These are phyloP conservation scores for Karstenula rhodostoma DNA, from an alignment of 2,329 filamentous ascomycete genomes.

Conservation along the genomic window DNA sequence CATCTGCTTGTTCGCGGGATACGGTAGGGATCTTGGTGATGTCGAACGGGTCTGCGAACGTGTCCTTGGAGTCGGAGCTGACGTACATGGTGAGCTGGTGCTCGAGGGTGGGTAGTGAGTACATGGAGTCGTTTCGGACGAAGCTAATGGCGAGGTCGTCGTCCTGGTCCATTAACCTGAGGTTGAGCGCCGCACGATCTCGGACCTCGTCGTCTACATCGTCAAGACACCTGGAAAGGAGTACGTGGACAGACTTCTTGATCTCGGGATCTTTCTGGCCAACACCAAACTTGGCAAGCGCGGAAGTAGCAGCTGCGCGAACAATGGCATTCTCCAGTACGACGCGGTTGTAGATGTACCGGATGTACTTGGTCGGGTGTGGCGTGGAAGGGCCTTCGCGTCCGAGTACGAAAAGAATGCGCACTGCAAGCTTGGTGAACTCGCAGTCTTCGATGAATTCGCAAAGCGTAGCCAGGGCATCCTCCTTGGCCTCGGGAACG, in stretches of 20 bases:
- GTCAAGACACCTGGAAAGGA: constrained; percentile 91
- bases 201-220: constrained; percentile 98
- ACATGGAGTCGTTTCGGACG: constrained; percentile 97
- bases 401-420: constrained; percentile 92
- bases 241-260: constrained; percentile 91
- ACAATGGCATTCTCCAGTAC: constrained; percentile 97
- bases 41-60: constrained; percentile 87
- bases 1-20: constrained; percentile 93
- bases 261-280: constrained; percentile 94
- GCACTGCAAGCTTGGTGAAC: constrained; percentile 96
- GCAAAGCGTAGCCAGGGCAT: constrained; percentile 91
- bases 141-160: constrained; percentile 86
- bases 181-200: constrained; percentile 90
- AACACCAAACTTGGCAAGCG: constrained; percentile 95
- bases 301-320: constrained; percentile 92
- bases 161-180: constrained; percentile 90
- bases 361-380: constrained; percentile 97
- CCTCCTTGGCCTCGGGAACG: constrained; percentile 83
- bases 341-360: constrained; percentile 98
- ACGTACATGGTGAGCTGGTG: constrained; percentile 98
- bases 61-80: constrained; percentile 86
- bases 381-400: constrained; percentile 94
- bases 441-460: constrained; percentile 99
- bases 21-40: constrained; percentile 90
- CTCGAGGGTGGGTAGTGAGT: constrained; percentile 92